A percentile compares a stretch with the other conserved stretches of the same genome.
Conservation (phyloP, 2,329 filamentous ascomycete genomes). For the Fusarium sp. region DNA sequence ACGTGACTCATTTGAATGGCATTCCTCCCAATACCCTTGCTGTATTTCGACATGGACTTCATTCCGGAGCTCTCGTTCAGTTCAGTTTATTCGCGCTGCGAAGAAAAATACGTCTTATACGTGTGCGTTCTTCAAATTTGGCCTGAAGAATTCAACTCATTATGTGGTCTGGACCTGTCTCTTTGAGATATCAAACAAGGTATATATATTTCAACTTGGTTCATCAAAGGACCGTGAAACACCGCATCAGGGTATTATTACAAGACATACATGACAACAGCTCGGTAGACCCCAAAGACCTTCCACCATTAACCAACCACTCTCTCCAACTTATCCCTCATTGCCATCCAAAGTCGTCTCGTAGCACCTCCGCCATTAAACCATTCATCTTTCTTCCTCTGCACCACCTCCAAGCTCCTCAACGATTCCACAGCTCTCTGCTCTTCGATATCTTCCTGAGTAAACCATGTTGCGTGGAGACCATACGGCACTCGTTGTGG, state of each 20-base stretch:
- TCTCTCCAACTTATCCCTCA: constrained; percentile 15
- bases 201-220: neutral
- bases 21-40: no score
- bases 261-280: no score
- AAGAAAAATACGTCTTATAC: no score
- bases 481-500: constrained; percentile 80
- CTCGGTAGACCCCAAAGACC: neutral
- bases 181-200: no score
- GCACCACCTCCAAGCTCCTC: constrained; percentile 3
- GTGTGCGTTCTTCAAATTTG: no score
- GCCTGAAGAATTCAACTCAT: no score
- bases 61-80: no score
- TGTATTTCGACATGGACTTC: no score
- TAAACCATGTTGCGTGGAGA: constrained; percentile 75
- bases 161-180: no score
- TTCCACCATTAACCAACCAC: neutral
- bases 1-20: no score
- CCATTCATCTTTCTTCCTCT: constrained; percentile 14
- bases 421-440: constrained; percentile 58
- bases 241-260: constrained; percentile 9
- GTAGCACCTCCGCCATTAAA: neutral
- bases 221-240: neutral
- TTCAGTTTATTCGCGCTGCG: no score
- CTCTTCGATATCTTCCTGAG: constrained; percentile 64
- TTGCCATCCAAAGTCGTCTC: neutral